These are phyloP conservation scores for Fraxinus anomala DNA, from an alignment of 257 asterid genomes.

Conservation along the genomic window DNA sequence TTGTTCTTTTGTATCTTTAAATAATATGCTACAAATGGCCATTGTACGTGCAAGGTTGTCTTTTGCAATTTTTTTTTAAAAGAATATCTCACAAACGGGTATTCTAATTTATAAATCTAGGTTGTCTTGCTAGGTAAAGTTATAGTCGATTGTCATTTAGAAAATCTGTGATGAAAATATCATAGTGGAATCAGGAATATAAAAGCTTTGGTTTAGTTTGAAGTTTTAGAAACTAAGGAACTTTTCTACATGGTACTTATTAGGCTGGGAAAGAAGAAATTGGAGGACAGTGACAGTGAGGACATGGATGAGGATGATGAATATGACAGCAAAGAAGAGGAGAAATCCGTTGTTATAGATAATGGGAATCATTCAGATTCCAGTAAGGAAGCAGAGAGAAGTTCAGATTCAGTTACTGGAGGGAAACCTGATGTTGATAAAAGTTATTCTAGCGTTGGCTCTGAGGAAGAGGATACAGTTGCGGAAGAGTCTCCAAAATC, in stretches of 20 bases:
- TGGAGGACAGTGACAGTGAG: conserved; percentile 73
- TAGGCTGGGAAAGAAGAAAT: conserved; percentile 79
- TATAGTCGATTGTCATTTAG: neutral
- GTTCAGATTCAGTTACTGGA: conserved; percentile 52
- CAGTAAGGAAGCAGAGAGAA: conserved; percentile 56
- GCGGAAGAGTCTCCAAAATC: conserved; percentile 35
- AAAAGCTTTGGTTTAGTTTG: too few species aligned
- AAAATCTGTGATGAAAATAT: neutral
- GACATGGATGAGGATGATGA: conserved; percentile 45
- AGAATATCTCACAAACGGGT: too few species aligned
- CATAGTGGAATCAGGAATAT: neutral
- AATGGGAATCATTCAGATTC: conserved; percentile 60
- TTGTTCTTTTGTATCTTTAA: too few species aligned
- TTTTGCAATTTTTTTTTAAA: too few species aligned
- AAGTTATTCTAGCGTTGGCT: conserved; percentile 23
- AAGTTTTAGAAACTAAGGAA: neutral
- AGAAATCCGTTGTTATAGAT: conserved; percentile 60
- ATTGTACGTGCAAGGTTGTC: too few species aligned
- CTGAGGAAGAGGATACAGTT: conserved; percentile 55
- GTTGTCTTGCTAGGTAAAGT: neutral
- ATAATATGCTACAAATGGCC: too few species aligned
- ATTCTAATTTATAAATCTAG: too few species aligned
- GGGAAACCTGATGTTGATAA: conserved; percentile 34
- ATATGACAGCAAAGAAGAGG: conserved; percentile 48
- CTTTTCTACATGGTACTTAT: neutral